Conservation (phyloP, 768 basidiomycete species). For the Vishniacozyma victoriae region DNA sequence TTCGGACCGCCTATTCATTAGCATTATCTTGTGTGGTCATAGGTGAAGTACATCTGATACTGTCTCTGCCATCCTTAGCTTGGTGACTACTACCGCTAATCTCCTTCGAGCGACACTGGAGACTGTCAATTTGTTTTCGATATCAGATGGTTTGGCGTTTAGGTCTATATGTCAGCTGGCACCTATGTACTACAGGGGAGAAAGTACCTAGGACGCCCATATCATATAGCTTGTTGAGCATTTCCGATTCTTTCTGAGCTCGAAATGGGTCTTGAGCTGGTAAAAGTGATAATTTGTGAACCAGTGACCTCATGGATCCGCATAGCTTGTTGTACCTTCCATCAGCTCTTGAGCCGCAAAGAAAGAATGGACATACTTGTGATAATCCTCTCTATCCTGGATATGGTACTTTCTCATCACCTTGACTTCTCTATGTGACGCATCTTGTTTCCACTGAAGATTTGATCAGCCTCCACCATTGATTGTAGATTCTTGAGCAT, state of each 20-base stretch:
- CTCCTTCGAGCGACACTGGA: conserved; percentile 87
- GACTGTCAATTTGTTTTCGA: conserved; percentile 91
- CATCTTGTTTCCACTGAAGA: conserved; percentile 90
- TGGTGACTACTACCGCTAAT: conserved; percentile 85
- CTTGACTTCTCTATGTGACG: conserved; percentile 78
- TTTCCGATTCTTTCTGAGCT: conserved; percentile 70
- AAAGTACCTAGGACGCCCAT: conserved; percentile 71
- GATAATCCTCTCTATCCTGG: conserved; percentile 88
- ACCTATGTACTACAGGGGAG: background rate
- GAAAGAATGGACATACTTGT: conserved; percentile 59
- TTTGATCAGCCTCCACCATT: background rate
- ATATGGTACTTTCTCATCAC: conserved; percentile 94
- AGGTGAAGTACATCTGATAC: conserved; percentile 72
- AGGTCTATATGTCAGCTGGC: conserved; percentile 51
- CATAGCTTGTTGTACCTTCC: conserved; percentile 88
- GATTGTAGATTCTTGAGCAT: background rate
- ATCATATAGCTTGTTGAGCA: conserved; percentile 93
- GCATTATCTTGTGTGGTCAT: background rate
- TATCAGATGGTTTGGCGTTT: conserved; percentile 80
- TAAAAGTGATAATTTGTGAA: conserved; percentile 78
- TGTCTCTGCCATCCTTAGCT: conserved; percentile 90
- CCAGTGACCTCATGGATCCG: conserved; percentile 74
- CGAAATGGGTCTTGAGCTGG: conserved; percentile 86
- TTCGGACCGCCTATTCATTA: conserved; percentile 79
- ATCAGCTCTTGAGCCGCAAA: background rate